Conservation (phyloP, 1,284 basidiomycete genomes). For the Cryptococcus amylolentus region DNA sequence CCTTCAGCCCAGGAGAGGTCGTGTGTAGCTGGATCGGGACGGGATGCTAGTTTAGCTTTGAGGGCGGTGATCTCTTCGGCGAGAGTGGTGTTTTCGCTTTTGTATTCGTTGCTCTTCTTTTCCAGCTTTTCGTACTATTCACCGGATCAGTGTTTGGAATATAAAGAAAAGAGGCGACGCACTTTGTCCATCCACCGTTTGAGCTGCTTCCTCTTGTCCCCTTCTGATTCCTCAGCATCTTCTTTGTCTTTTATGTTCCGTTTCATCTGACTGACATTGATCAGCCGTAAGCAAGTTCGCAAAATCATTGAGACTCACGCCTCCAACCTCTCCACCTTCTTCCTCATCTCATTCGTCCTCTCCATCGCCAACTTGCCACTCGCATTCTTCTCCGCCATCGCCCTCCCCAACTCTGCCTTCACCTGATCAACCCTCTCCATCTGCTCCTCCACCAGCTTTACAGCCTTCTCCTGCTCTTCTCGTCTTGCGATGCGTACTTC, state of each 20-base stretch:
- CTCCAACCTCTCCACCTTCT: conserved; percentile 10
- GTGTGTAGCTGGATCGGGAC: too few species aligned
- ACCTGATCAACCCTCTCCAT: conserved; percentile 12
- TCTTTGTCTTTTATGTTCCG: conserved; percentile 14
- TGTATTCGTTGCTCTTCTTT: conserved; percentile 19
- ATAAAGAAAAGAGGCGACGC: not conserved
- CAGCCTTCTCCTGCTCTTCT: conserved; percentile 11
- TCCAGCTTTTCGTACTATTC: conserved; percentile 28
- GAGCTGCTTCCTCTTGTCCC: conserved; percentile 26
- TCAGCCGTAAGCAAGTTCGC: not conserved
- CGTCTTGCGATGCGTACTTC: conserved; percentile 12
- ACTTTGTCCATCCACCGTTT: conserved; percentile 25
- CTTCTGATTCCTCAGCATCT: conserved; percentile 9
- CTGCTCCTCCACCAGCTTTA: not conserved
- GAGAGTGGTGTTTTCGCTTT: conserved; percentile 24
- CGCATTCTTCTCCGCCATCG: conserved; percentile 16
- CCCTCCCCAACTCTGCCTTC: conserved; percentile 22
- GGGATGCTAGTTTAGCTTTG: too few species aligned
- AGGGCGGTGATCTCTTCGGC: too few species aligned
- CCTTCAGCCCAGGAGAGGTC: too few species aligned
- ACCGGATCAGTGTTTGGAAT: not conserved
- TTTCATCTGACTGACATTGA: conserved; percentile 9
- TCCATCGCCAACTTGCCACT: conserved; percentile 19
- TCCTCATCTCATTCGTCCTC: conserved; percentile 17
- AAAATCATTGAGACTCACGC: conserved; percentile 10